Base-by-base conservation (phyloP, 805 yeast species). In the Myxozyma mucilagina region DNA sequence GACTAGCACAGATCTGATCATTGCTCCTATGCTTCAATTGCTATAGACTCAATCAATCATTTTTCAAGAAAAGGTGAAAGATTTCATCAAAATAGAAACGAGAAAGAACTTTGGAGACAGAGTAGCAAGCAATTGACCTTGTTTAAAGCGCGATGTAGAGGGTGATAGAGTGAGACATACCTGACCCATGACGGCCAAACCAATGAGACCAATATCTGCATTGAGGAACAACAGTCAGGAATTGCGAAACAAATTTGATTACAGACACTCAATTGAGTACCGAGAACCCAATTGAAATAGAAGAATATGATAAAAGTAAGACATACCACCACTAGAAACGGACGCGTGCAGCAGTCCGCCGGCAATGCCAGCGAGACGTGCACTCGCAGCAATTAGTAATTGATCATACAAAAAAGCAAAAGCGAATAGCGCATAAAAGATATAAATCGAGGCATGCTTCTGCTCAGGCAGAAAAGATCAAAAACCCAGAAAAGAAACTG, bases 181-280 rank as follows among this genome's bases (percentile, higher is more conserved):
- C 67, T 89, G 96, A 80, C 99, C 99, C 99, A 93, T 93, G 71
- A 93, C 99, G 87, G 99, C 99, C 84, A 93, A 85, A 77, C 99
- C 99, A 75, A 94, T 92, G 78, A 93, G 89, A 79, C 97, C 99
- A 78, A 93, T 86, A 87, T 93, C 99, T 83, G 93, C 94, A 76
- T n/a, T 14, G 20, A n/a, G 38, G 76, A 38, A 20, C 32, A 14
- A 52, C 31, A 13, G 52, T 55, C 47, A 55, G 58, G 41, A 35
- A 18, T 32, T 4, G 16, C 8, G 18, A 11, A 18, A 16, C 38
- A 38, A 39, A 10, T 35, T 10, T 8, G 20, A 29, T 13, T 6
- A 6, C 32, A 9, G 29, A 24, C 34, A 16, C 31, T 6, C 49
- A 18, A 9, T 45, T 5, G 14, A 24, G 8, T 24, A 14, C 39